Evolutionary conservation across 495 filamentous ascomycete species (phyloP).

Genomic region (Podospora conica): DNA sequence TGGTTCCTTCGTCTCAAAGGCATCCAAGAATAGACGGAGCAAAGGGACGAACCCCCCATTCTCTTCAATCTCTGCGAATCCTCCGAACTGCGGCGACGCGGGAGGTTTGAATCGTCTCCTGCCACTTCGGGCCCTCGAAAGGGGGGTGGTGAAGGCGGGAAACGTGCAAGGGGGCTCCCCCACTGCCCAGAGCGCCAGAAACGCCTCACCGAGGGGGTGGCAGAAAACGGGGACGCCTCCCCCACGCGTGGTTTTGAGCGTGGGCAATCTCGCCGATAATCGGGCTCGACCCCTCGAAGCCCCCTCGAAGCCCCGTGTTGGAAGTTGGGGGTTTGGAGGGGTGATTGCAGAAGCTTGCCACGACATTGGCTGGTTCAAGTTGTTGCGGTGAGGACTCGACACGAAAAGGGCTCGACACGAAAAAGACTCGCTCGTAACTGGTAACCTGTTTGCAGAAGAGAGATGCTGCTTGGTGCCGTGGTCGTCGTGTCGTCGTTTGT

Average conservation of each 20-base stretch:
- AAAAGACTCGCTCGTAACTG: neutral
- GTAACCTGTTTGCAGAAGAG: neutral
- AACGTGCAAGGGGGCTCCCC: neutral
- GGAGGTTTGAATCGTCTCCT: neutral
- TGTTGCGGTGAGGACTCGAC: neutral
- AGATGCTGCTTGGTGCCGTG: too few species aligned
- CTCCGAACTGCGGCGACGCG: neutral
- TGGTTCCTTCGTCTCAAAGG: neutral
- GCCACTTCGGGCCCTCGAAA: neutral
- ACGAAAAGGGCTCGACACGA: neutral
- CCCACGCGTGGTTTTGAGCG: neutral
- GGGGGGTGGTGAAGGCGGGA: neutral
- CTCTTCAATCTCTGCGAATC: neutral
- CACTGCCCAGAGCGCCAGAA: neutral
- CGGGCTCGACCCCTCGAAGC: too few species aligned
- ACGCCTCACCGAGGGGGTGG: neutral
- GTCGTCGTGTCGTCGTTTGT: neutral
- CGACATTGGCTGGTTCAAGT: neutral
- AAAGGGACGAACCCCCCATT: neutral
- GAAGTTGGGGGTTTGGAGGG: neutral
- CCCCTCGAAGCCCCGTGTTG: neutral
- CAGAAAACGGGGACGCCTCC: neutral
- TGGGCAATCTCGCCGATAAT: neutral
- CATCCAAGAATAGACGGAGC: neutral
- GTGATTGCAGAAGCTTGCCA: too few species aligned